Evolutionary conservation across 495 filamentous ascomycete species (phyloP).

Genomic region (Niebla homalea): DNA sequence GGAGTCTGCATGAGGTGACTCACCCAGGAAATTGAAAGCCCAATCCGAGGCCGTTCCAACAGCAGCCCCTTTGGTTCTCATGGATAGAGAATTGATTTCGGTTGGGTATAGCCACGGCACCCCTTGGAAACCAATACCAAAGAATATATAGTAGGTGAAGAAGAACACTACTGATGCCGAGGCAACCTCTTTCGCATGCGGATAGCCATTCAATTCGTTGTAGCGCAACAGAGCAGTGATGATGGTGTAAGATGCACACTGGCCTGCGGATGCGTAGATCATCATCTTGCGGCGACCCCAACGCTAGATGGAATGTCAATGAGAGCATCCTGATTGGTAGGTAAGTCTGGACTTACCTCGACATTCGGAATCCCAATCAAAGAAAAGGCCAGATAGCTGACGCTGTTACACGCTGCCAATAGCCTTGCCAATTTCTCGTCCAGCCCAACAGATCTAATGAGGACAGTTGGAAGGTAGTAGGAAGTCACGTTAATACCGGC

Average conservation of each 20-base stretch:
- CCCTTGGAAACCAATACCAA: constrained; percentile 44
- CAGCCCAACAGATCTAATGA: constrained; percentile 37
- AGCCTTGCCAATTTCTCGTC: constrained; percentile 33
- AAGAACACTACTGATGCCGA: constrained; percentile 39
- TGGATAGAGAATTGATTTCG: constrained; percentile 46
- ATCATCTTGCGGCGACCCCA: constrained; percentile 40
- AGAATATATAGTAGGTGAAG: constrained; percentile 38
- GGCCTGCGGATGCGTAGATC: constrained; percentile 35
- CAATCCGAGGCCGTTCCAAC: constrained; percentile 47
- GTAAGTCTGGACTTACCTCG: constrained; percentile 16
- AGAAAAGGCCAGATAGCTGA: constrained; percentile 37
- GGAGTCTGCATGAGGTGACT: not conserved
- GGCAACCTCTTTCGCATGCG: constrained; percentile 20
- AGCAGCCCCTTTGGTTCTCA: constrained; percentile 44
- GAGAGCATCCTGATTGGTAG: no score
- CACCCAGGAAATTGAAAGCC: constrained; percentile 42
- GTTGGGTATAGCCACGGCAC: constrained; percentile 50
- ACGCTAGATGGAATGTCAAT: constrained; percentile 9
- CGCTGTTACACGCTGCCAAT: constrained; percentile 36
- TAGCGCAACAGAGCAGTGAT: constrained; percentile 42
- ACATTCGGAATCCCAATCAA: constrained; percentile 32
- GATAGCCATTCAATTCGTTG: constrained; percentile 23
- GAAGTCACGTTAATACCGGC: constrained; percentile 31
- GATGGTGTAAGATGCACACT: constrained; percentile 37
- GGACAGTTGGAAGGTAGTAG: constrained; percentile 26